Conservation (phyloP, 1,284 basidiomycete species). For the Fomes fomentarius region DNA sequence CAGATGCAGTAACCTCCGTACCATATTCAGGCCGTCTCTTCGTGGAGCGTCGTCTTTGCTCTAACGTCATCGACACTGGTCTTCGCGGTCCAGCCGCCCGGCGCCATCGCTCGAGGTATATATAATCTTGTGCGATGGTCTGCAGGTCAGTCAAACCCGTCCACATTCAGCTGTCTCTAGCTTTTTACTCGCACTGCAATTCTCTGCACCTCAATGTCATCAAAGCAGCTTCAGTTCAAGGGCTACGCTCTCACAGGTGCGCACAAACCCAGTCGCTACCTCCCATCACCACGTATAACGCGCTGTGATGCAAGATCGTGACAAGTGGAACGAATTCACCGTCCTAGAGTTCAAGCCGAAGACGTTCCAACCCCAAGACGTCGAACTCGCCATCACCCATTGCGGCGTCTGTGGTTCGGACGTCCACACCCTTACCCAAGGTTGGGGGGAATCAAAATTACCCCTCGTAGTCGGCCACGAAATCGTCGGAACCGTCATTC, state of each 20-base stretch:
- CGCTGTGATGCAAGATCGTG: constrained; percentile 12
- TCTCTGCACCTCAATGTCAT: constrained; percentile 3
- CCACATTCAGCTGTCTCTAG: not conserved
- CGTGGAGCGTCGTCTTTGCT: too few species aligned
- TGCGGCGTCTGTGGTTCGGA: constrained; percentile 52
- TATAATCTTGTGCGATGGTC: too few species aligned
- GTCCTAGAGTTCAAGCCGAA: constrained; percentile 41
- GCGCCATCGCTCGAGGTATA: not conserved
- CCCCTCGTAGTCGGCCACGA: constrained; percentile 59
- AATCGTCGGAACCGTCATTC: constrained; percentile 60
- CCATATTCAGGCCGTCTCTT: not conserved
- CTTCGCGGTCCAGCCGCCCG: too few species aligned
- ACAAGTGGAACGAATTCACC: constrained; percentile 45
- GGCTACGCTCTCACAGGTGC: constrained; percentile 26
- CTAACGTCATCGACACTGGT: not conserved
- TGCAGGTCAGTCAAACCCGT: not conserved
- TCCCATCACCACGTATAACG: too few species aligned
- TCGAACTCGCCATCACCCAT: constrained; percentile 43
- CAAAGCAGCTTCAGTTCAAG: constrained; percentile 20
- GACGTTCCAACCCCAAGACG: constrained; percentile 35
- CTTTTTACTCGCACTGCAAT: not conserved
- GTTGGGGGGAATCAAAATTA: constrained; percentile 48
- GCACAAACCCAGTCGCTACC: too few species aligned
- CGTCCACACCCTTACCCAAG: constrained; percentile 53
- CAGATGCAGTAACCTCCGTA: not conserved